Evolutionary conservation across 1,284 basidiomycete species (phyloP).

Genomic region (Athelia sp.): DNA sequence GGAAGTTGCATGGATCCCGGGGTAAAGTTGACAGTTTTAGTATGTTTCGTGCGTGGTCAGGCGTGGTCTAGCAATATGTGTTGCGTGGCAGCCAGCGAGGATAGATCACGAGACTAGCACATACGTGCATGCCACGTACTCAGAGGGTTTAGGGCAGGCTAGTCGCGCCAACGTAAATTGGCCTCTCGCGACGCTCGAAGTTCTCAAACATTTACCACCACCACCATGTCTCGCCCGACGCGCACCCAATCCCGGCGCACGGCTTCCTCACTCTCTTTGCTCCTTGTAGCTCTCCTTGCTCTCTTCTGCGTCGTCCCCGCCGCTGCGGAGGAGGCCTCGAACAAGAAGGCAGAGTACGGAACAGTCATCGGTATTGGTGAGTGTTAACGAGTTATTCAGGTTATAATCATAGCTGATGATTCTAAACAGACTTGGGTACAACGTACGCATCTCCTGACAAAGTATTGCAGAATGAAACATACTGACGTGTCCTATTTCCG

Average conservation of each 20-base stretch:
- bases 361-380: constrained; percentile 93
- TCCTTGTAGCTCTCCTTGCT: constrained; percentile 61
- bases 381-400: constrained; percentile 21
- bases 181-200: too few relatives aligned
- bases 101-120: too few relatives aligned
- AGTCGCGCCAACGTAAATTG: too few relatives aligned
- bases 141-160: too few relatives aligned
- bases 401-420: constrained; percentile 14
- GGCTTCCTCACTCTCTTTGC: constrained; percentile 59
- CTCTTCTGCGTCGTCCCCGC: constrained; percentile 53
- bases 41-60: too few relatives aligned
- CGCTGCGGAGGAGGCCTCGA: constrained; percentile 38
- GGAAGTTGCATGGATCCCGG: too few relatives aligned
- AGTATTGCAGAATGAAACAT: background rate
- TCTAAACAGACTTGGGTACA: constrained; percentile 66
- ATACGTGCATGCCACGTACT: too few relatives aligned
- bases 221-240: constrained; percentile 45
- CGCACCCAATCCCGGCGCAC: constrained; percentile 55
- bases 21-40: too few relatives aligned
- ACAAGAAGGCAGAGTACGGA: constrained; percentile 65
- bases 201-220: constrained; percentile 3
- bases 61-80: too few relatives aligned
- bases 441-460: constrained; percentile 42
- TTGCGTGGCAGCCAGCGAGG: too few relatives aligned
- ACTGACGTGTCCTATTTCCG: constrained; percentile 17